These are phyloP conservation scores for Kodamaea leandrae DNA, from an alignment of 805 yeast genomes.

Conservation along the genomic window DNA sequence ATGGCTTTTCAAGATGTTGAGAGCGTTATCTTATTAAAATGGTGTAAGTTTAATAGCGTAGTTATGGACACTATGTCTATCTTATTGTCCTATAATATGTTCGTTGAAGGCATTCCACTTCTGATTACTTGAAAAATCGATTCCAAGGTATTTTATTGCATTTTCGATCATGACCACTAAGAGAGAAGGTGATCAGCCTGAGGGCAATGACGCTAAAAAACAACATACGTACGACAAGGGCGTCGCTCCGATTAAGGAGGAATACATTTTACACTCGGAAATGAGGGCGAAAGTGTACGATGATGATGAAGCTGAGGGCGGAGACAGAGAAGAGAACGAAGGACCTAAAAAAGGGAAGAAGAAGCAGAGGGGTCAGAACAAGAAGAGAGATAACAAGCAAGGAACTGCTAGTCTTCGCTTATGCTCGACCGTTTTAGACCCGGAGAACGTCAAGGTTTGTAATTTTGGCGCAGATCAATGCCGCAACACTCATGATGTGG, in stretches of 20 bases:
- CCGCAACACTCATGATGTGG: conserved; percentile 72
- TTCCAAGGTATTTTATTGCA: too few species aligned
- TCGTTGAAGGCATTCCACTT: too few species aligned
- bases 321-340: conserved; percentile 32
- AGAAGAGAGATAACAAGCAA: conserved; percentile 73
- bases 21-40: too few species aligned
- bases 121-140: conserved; percentile 3
- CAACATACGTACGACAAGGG: conserved; percentile 46
- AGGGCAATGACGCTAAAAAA: conserved; percentile 18
- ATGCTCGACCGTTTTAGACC: conserved; percentile 64
- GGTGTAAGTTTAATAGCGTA: too few species aligned
- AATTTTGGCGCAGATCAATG: conserved; percentile 69
- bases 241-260: conserved; percentile 73
- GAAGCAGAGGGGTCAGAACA: conserved; percentile 77
- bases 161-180: conserved; percentile 8
- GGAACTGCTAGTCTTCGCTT: conserved; percentile 59
- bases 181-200: conserved; percentile 18
- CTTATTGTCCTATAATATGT: too few species aligned
- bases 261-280: conserved; percentile 47
- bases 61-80: too few species aligned
- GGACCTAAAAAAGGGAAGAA: conserved; percentile 35
- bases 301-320: conserved; percentile 47
- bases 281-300: conserved; percentile 39
- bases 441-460: conserved; percentile 48
- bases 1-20: too few species aligned